Evolutionary conservation across 2,329 filamentous ascomycete genomes (phyloP).

Genomic region (Xylariaceae sp.): DNA sequence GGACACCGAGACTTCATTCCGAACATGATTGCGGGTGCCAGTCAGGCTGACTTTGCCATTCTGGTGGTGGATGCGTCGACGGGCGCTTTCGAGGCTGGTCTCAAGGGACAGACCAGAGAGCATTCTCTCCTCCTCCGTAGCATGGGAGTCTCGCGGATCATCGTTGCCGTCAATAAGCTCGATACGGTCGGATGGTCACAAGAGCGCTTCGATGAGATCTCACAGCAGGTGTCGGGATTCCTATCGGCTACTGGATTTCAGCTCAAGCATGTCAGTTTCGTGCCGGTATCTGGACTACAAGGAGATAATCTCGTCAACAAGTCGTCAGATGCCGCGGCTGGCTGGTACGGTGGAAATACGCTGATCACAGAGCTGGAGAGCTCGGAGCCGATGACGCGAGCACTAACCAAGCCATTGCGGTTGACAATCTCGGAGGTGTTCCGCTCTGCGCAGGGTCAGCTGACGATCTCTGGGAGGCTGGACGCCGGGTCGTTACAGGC

Average conservation of each 20-base stretch:
- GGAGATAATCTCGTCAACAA: constrained; percentile 74
- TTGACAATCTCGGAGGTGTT: constrained; percentile 87
- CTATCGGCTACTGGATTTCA: constrained; percentile 76
- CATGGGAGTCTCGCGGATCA: constrained; percentile 79
- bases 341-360: constrained; percentile 77
- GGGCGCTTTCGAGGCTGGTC: constrained; percentile 86
- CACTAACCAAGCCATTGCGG: constrained; percentile 71
- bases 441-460: constrained; percentile 68
- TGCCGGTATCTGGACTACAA: constrained; percentile 82
- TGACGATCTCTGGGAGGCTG: constrained; percentile 80
- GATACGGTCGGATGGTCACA: constrained; percentile 80
- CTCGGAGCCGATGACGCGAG: constrained; percentile 65
- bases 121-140: constrained; percentile 85
- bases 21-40: constrained; percentile 97
- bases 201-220: constrained; percentile 77
- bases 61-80: constrained; percentile 86
- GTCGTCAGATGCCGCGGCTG: constrained; percentile 46
- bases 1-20: constrained; percentile 95
- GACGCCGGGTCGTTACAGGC: constrained; percentile 78
- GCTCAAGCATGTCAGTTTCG: constrained; percentile 71
- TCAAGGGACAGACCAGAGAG: constrained; percentile 90
- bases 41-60: constrained; percentile 91
- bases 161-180: constrained; percentile 93
- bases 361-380: constrained; percentile 78
- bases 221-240: constrained; percentile 75